A percentile compares a stretch with the other conserved stretches of the same genome.
Evolutionary conservation across 192 early-diverging fungal species (phyloP).

Genomic region (Podila clonocystis): DNA sequence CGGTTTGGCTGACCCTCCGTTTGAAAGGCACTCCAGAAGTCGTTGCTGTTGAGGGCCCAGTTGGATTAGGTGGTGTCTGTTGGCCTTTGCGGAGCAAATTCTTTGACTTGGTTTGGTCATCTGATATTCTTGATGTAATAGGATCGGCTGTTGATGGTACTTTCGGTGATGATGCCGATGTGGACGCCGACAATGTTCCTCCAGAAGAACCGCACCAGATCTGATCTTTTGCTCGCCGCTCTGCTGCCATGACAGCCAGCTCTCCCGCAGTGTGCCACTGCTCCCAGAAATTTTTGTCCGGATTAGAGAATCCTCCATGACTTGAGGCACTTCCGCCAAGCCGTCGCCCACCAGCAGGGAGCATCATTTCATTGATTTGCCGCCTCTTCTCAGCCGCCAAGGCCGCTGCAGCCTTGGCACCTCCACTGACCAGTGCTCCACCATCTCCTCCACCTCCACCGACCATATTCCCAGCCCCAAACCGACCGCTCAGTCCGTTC

Average conservation of each 20-base stretch:
- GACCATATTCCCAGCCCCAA: neutral
- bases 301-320: neutral
- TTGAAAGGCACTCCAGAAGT: neutral
- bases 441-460: neutral
- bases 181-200: neutral
- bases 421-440: neutral
- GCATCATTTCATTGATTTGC: slow-evolving; percentile 62
- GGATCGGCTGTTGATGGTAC: neutral
- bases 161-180: neutral
- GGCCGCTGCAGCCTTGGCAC: slow-evolving; percentile 53
- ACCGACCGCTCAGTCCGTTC: slow-evolving; percentile 6
- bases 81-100: neutral
- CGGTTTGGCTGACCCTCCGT: too few species aligned
- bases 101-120: neutral
- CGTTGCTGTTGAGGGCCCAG: neutral
- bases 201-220: slow-evolving; percentile 72
- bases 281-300: slow-evolving; percentile 31
- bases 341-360: slow-evolving; percentile 62
- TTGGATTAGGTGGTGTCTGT: neutral
- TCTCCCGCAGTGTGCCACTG: slow-evolving; percentile 60
- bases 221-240: slow-evolving; percentile 66
- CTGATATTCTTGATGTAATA: neutral
- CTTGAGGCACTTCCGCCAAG: slow-evolving; percentile 37
- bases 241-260: slow-evolving; percentile 76
- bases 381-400: slow-evolving; percentile 66